Conservation (phyloP, 768 basidiomycete genomes). For the Rhodotorula diobovata region DNA sequence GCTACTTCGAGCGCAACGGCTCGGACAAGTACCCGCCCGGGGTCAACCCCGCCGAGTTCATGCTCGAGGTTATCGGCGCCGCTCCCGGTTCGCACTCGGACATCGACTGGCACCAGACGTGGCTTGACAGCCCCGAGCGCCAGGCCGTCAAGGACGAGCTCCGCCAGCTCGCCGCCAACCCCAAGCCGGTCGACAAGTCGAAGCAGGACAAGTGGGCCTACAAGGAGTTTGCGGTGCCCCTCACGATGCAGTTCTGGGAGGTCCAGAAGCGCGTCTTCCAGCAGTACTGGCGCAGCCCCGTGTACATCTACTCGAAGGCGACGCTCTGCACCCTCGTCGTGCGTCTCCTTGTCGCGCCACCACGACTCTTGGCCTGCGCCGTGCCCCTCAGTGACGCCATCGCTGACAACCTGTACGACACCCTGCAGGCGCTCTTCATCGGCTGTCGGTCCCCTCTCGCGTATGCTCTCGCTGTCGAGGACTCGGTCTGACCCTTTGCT, state of each 20-base stretch:
- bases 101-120: conserved; percentile 81
- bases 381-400: neutral
- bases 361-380: conserved; percentile 43
- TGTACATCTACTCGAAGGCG: conserved; percentile 6
- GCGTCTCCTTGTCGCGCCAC: neutral
- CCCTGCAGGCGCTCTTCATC: conserved; percentile 32
- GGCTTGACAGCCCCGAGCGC: conserved; percentile 68
- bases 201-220: conserved; percentile 32
- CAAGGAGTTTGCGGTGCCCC: conserved; percentile 31
- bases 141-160: conserved; percentile 51
- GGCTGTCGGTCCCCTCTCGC: neutral
- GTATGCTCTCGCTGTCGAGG: no score
- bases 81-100: conserved; percentile 58
- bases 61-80: conserved; percentile 54
- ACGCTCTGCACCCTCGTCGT: conserved; percentile 4
- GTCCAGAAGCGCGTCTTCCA: conserved; percentile 46
- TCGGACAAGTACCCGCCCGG: conserved; percentile 43
- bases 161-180: conserved; percentile 55
- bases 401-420: neutral
- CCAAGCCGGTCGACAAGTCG: conserved; percentile 14
- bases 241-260: conserved; percentile 21
- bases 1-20: conserved; percentile 12
- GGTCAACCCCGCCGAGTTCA: conserved; percentile 70
- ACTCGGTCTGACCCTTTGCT: no score
- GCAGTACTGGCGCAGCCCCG: conserved; percentile 49